phyloP scores from a whole-genome alignment of 2,329 filamentous ascomycete genomes.

The Ophiostoma populinum region DNA sequence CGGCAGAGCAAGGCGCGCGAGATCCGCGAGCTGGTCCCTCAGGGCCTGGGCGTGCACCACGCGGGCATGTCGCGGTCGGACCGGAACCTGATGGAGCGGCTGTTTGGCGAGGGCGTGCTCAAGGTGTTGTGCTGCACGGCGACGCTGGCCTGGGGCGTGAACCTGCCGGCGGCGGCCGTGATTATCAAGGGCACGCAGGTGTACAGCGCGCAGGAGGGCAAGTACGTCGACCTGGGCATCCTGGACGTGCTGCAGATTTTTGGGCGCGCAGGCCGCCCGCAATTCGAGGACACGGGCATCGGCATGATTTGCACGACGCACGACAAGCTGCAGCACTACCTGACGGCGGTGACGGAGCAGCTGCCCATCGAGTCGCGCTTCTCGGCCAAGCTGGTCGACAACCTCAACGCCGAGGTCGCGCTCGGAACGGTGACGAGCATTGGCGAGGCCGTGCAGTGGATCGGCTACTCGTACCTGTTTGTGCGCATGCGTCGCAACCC shows the following conservation, averaged over 20 bases:
- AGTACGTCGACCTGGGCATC: constrained; percentile 91
- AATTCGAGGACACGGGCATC: constrained; percentile 94
- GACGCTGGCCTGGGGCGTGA: constrained; percentile 96
- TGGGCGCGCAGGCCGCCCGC: constrained; percentile 89
- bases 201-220: constrained; percentile 90
- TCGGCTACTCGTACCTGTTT: constrained; percentile 94
- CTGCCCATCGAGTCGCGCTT: constrained; percentile 96
- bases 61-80: constrained; percentile 92
- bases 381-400: constrained; percentile 84
- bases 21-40: constrained; percentile 71
- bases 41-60: constrained; percentile 89
- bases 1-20: constrained; percentile 74
- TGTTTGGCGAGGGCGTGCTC: constrained; percentile 83
- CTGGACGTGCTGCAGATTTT: constrained; percentile 96
- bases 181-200: constrained; percentile 97
- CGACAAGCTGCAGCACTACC: constrained; percentile 83
- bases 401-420: constrained; percentile 87
- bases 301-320: constrained; percentile 95
- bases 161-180: constrained; percentile 88
- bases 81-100: constrained; percentile 82
- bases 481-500: constrained; percentile 91
- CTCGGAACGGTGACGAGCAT: constrained; percentile 92
- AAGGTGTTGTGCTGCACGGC: constrained; percentile 97
- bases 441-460: constrained; percentile 85
- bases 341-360: constrained; percentile 85